phyloP scores from a whole-genome alignment of 768 basidiomycete genomes.

The Holtermanniella nyarrowii region DNA sequence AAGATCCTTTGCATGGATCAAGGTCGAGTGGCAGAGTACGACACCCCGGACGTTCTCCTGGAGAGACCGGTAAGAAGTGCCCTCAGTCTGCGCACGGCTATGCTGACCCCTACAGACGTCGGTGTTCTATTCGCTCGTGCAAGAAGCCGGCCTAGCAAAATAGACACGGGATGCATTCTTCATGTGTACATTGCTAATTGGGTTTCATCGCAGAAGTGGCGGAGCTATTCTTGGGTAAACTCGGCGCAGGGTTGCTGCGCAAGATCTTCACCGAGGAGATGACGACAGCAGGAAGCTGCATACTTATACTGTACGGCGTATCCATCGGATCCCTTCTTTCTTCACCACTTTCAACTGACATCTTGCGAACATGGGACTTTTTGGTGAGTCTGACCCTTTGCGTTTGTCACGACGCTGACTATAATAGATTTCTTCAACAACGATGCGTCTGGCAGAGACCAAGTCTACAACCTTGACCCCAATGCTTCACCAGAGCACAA shows the following conservation, averaged over 20 bases:
- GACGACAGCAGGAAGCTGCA: too few relatives aligned
- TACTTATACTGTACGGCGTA: too few relatives aligned
- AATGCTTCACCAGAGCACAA: slow-evolving; percentile 26
- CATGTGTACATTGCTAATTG: not conserved
- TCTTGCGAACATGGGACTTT: not conserved
- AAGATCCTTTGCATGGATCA: slow-evolving; percentile 70
- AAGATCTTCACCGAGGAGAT: too few relatives aligned
- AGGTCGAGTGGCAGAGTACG: slow-evolving; percentile 75
- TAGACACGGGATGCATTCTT: not conserved
- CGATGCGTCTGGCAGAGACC: slow-evolving; percentile 25
- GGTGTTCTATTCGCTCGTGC: slow-evolving; percentile 23
- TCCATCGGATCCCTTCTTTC: too few relatives aligned
- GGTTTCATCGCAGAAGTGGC: not conserved
- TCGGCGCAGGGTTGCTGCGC: not conserved
- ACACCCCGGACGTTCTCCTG: slow-evolving; percentile 57
- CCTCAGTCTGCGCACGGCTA: too few relatives aligned
- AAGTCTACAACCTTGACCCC: slow-evolving; percentile 33
- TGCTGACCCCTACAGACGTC: slow-evolving; percentile 6
- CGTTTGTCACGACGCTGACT: not conserved
- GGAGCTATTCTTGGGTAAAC: not conserved
- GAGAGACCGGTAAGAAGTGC: slow-evolving; percentile 40
- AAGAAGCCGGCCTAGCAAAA: slow-evolving; percentile 25
- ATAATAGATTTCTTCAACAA: slow-evolving; percentile 29
- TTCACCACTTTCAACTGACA: too few relatives aligned
- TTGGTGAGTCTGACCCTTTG: not conserved